Conservation (phyloP, 208 protist species). For the Kentomonas sorsogonicus region DNA sequence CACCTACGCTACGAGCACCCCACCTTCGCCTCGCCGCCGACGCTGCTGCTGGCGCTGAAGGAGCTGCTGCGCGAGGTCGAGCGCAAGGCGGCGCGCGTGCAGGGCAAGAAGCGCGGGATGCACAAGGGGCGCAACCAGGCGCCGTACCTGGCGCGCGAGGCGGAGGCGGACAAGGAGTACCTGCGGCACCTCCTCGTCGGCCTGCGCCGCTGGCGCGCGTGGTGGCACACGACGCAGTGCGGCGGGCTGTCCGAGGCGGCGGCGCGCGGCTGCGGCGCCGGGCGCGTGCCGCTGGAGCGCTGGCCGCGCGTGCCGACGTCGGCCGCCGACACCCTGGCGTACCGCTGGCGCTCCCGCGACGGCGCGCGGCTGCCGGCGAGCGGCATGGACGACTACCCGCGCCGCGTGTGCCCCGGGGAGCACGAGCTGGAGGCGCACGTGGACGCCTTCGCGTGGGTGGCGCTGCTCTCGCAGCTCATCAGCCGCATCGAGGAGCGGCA, state of each 20-base stretch:
- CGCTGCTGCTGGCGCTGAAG: slow-evolving; percentile 54
- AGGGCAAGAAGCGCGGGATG: slow-evolving; percentile 15
- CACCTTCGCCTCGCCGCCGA: slow-evolving; percentile 48
- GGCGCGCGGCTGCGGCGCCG: slow-evolving; percentile 22
- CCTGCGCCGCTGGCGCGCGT: slow-evolving; percentile 52
- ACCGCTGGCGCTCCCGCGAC: slow-evolving; percentile 78
- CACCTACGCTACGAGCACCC: slow-evolving; percentile 49
- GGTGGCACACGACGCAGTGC: slow-evolving; percentile 78
- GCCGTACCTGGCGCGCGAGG: slow-evolving; percentile 34
- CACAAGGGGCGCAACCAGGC: slow-evolving; percentile 46
- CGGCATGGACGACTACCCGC: slow-evolving; percentile 82
- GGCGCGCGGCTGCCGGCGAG: slow-evolving; percentile 44
- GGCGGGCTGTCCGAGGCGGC: slow-evolving; percentile 12
- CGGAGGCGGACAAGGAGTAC: slow-evolving; percentile 37
- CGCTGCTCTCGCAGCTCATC: slow-evolving; percentile 58
- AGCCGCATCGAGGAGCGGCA: slow-evolving; percentile 43
- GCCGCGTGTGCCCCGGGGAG: slow-evolving; percentile 43
- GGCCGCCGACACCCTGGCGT: slow-evolving; percentile 45
- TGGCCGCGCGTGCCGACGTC: slow-evolving; percentile 33
- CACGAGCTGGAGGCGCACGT: slow-evolving; percentile 65
- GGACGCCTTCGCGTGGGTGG: slow-evolving; percentile 79
- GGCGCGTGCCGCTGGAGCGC: slow-evolving; percentile 38
- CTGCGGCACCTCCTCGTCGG: slow-evolving; percentile 43
- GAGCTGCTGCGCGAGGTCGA: slow-evolving; percentile 52
- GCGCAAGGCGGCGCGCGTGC: slow-evolving; percentile 26